Conservation (phyloP, 805 yeast genomes). For the Yamadazyma nakazawae region DNA sequence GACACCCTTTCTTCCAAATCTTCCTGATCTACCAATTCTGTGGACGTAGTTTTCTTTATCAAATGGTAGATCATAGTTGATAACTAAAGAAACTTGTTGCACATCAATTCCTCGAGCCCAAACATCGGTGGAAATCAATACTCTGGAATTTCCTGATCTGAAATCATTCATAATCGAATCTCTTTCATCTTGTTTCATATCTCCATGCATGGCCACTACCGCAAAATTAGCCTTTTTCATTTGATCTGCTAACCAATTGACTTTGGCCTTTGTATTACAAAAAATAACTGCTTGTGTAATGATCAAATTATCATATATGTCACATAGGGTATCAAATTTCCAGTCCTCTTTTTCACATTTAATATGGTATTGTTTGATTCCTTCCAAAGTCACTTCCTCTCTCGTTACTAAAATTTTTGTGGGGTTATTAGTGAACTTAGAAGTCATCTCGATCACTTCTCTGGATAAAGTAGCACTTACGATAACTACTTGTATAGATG, state of each 20-base stretch:
- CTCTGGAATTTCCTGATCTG: constrained; percentile 89
- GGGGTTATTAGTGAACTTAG: constrained; percentile 90
- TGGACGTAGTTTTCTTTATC: constrained; percentile 95
- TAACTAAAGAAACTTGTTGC: constrained; percentile 94
- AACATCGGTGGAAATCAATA: constrained; percentile 92
- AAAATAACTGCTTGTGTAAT: constrained; percentile 97
- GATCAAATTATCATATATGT: constrained; percentile 89
- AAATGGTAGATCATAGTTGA: constrained; percentile 90
- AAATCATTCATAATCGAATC: constrained; percentile 94
- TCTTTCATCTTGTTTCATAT: constrained; percentile 92
- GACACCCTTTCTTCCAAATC: constrained; percentile 98
- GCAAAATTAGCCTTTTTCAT: constrained; percentile 81
- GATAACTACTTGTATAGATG: constrained; percentile 86
- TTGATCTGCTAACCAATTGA: constrained; percentile 82
- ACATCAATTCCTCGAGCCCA: constrained; percentile 99
- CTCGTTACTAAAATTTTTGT: constrained; percentile 90
- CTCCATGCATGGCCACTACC: constrained; percentile 95
- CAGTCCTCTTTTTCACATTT: constrained; percentile 89
- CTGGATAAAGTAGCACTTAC: constrained; percentile 92
- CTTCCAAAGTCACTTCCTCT: constrained; percentile 92
- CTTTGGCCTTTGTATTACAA: constrained; percentile 96
- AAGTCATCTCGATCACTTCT: constrained; percentile 88
- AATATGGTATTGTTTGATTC: constrained; percentile 88
- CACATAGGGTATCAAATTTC: constrained; percentile 94
- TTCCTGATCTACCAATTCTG: constrained; percentile 97